Conservation (phyloP, 2,329 filamentous ascomycete species). For the Botrytis pseudocinerea region DNA sequence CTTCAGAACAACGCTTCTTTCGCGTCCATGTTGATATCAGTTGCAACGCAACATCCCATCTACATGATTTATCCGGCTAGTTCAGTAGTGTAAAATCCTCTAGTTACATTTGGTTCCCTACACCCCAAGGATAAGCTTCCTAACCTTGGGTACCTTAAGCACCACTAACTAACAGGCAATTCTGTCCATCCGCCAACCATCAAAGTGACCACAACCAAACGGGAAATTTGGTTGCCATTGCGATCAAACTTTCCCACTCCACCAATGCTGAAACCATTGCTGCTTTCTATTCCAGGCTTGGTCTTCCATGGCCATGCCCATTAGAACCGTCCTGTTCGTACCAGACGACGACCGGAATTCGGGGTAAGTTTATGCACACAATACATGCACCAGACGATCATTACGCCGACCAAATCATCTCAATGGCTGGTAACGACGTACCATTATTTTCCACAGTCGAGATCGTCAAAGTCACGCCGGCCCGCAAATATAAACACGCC, state of each 20-base stretch:
- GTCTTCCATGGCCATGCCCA: background rate
- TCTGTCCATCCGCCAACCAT: slow-evolving; percentile 3
- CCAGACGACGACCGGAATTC: background rate
- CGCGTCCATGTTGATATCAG: background rate
- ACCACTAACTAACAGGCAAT: background rate
- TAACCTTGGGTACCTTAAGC: background rate
- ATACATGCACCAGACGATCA: slow-evolving; percentile 9
- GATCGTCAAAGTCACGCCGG: background rate
- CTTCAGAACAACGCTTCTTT: background rate
- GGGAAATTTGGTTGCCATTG: background rate
- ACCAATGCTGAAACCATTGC: slow-evolving; percentile 5
- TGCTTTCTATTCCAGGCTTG: background rate
- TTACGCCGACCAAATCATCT: background rate
- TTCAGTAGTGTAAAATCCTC: background rate
- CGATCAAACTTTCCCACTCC: background rate
- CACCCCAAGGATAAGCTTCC: slow-evolving; percentile 1
- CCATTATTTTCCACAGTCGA: background rate
- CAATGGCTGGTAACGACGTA: too few species aligned
- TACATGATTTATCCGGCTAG: background rate
- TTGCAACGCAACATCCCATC: background rate
- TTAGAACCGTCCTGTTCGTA: background rate
- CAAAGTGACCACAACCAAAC: background rate
- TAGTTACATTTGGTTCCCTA: background rate
- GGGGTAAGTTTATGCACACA: slow-evolving; percentile 11
- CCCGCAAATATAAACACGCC: slow-evolving; percentile 2